Conservation (phyloP, 257 asterid genomes). For the Eucommia ulmoides region DNA sequence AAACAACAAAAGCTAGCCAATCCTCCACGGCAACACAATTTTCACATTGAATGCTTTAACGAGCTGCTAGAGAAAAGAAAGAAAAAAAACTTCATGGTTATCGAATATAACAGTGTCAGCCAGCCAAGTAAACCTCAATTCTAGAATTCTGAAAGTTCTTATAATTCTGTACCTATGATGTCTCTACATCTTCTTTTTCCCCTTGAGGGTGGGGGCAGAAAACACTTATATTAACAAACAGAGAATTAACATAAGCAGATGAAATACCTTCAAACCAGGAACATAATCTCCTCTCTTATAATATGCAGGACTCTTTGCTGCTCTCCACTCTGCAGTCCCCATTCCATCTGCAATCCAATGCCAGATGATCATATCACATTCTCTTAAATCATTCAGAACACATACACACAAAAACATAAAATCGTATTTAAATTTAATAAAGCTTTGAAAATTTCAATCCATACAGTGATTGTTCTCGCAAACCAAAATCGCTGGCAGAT, state of each 20-base stretch:
- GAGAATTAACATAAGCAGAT: neutral
- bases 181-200: too few relatives aligned
- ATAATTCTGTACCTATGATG: too few relatives aligned
- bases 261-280: conserved; percentile 83
- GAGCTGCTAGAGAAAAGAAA: too few relatives aligned
- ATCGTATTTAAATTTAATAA: neutral
- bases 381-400: neutral
- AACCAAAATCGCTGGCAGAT: conserved; percentile 89
- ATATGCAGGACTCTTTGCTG: conserved; percentile 91
- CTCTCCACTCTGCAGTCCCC: conserved; percentile 99
- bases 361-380: conserved; percentile 9
- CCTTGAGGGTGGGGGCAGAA: too few relatives aligned
- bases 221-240: too few relatives aligned
- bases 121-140: too few relatives aligned
- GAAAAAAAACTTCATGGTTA: too few relatives aligned
- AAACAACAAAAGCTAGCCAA: too few relatives aligned
- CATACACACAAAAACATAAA: neutral
- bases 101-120: too few relatives aligned
- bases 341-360: conserved; percentile 63
- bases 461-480: conserved; percentile 98
- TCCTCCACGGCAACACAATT: too few relatives aligned
- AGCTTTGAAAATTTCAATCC: conserved; percentile 15
- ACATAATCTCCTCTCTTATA: conserved; percentile 99
- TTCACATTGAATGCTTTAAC: too few relatives aligned
- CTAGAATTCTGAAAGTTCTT: too few relatives aligned